Evolutionary conservation across 306 rosid species (phyloP).

Genomic region (Crataegus laevigata): DNA sequence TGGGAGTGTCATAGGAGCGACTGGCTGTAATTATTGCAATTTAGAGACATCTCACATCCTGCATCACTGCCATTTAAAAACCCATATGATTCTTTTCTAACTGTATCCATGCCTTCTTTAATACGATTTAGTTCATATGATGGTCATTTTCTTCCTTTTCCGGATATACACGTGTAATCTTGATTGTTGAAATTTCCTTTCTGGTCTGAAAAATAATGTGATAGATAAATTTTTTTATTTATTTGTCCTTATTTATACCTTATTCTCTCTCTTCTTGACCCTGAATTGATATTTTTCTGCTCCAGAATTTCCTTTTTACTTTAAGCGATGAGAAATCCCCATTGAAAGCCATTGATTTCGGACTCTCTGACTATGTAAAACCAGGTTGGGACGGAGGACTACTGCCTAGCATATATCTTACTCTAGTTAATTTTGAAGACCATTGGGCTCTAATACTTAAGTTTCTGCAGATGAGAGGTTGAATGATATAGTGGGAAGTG

Average conservation of each 20-base stretch:
- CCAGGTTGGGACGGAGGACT: conserved; percentile 44
- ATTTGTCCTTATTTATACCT: not conserved
- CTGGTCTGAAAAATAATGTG: not conserved
- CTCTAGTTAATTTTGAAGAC: not conserved
- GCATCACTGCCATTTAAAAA: not conserved
- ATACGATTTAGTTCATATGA: no score
- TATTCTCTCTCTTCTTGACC: conserved; percentile 11
- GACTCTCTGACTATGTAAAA: conserved; percentile 80
- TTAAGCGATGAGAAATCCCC: conserved; percentile 51
- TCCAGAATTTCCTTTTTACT: conserved; percentile 70
- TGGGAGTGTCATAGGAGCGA: not conserved
- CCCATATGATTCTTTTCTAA: not conserved
- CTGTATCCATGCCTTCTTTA: not conserved
- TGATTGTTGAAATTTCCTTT: not conserved
- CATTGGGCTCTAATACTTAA: conserved; percentile 5
- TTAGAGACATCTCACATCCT: not conserved
- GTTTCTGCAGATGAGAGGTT: conserved; percentile 62
- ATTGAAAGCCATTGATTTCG: conserved; percentile 70
- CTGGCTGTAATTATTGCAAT: not conserved
- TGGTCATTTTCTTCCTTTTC: not conserved
- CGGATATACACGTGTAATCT: not conserved
- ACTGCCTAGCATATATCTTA: not conserved
- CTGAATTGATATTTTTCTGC: conserved; percentile 18
- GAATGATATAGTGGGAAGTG: conserved; percentile 85
- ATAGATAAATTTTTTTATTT: not conserved